phyloP scores from a whole-genome alignment of 2,329 filamentous ascomycete genomes.

The Xylariaceae sp. region DNA sequence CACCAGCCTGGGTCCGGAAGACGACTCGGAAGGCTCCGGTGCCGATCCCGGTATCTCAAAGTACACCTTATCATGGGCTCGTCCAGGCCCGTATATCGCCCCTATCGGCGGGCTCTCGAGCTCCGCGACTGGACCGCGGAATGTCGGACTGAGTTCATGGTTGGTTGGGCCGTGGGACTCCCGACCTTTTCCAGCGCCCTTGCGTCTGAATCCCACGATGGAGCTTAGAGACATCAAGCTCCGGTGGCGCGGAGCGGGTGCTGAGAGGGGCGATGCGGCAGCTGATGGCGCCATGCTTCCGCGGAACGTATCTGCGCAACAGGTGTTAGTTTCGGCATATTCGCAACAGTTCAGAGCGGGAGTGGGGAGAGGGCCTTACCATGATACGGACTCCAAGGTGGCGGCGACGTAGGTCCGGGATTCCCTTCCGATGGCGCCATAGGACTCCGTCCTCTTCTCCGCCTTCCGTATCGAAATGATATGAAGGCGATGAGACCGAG shows the following conservation, averaged over 20 bases:
- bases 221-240: constrained; percentile 11
- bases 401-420: neutral
- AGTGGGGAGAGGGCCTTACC: constrained; percentile 2
- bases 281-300: neutral
- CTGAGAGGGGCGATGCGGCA: neutral
- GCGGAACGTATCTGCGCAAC: constrained; percentile 10
- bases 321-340: neutral
- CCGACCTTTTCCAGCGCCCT: neutral
- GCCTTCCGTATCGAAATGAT: constrained; percentile 11
- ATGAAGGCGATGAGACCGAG: constrained; percentile 11
- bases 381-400: constrained; percentile 19
- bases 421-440: neutral
- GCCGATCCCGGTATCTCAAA: constrained; percentile 15
- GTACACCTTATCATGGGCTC: neutral
- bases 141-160: neutral
- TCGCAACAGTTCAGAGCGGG: neutral
- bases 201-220: constrained; percentile 6
- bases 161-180: neutral
- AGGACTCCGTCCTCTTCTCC: neutral
- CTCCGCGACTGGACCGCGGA: constrained; percentile 2
- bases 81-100: neutral
- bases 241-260: neutral
- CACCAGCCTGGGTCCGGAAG: neutral
- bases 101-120: constrained; percentile 9
- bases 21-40: neutral